Evolutionary conservation across 768 basidiomycete species (phyloP).

Genomic region (Kondoa malvinella): DNA sequence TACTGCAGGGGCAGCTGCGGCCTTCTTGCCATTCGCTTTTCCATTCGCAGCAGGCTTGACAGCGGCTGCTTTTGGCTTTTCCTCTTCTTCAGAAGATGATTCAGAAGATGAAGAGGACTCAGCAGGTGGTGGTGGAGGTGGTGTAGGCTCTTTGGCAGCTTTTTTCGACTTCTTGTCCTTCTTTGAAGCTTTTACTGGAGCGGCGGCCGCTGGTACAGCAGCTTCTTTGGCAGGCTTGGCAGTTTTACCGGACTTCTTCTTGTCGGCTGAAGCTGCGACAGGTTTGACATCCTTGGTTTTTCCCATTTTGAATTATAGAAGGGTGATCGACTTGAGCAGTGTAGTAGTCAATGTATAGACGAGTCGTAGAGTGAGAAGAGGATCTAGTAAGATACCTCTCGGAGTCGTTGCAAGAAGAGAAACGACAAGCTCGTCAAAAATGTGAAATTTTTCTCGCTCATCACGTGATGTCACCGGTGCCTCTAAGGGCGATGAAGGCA

Average conservation of each 20-base stretch:
- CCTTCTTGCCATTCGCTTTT: slow-evolving; percentile 2
- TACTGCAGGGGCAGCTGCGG: not conserved
- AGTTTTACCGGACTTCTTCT: not conserved
- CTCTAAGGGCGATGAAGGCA: too few relatives aligned
- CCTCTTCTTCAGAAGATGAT: slow-evolving; percentile 15
- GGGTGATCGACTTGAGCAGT: too few relatives aligned
- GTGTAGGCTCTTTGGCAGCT: not conserved
- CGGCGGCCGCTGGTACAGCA: not conserved
- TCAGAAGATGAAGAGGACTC: slow-evolving; percentile 8
- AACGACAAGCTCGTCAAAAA: too few relatives aligned
- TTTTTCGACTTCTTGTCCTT: slow-evolving; percentile 9
- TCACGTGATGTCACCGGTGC: too few relatives aligned
- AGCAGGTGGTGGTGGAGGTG: slow-evolving; percentile 4
- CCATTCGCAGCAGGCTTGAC: not conserved
- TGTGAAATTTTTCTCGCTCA: too few relatives aligned
- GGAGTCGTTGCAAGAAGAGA: too few relatives aligned
- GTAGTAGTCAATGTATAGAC: too few relatives aligned
- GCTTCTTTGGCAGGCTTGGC: not conserved
- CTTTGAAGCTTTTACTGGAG: not conserved
- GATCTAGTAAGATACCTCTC: too few relatives aligned
- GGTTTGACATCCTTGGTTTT: not conserved
- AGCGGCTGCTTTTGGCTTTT: slow-evolving; percentile 11
- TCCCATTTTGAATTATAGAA: not conserved
- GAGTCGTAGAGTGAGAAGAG: too few relatives aligned
- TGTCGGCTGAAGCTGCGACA: not conserved